A percentile compares a stretch with the other conserved stretches of the same genome.
Conservation (phyloP, 192 early-diverging fungal genomes). For the Dissophora ornata region DNA sequence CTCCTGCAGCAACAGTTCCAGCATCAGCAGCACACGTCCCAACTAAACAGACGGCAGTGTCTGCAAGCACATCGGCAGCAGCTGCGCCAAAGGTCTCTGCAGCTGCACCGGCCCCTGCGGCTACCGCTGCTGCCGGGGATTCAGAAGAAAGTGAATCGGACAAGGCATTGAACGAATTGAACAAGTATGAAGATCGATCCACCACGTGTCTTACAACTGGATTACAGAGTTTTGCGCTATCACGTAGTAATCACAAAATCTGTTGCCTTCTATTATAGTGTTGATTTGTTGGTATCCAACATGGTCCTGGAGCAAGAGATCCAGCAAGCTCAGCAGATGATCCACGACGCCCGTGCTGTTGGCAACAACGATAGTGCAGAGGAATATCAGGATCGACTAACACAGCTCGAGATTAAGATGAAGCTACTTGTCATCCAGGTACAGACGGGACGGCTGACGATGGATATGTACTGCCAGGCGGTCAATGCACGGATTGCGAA, state of each 20-base stretch:
- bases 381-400: conserved; percentile 72
- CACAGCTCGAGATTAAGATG: conserved; percentile 77
- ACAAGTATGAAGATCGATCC: conserved; percentile 54
- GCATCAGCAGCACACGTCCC: conserved; percentile 2
- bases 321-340: conserved; percentile 47
- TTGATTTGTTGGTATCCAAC: conserved; percentile 79
- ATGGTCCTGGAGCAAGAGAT: conserved; percentile 79
- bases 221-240: no score
- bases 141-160: conserved; percentile 51
- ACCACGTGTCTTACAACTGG: no score
- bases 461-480: conserved; percentile 72
- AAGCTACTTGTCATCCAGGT: conserved; percentile 78
- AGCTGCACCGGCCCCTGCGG: conserved; percentile 9
- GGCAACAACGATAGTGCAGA: conserved; percentile 63
- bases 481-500: conserved; percentile 68
- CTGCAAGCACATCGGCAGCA: conserved; percentile 10
- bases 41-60: not conserved
- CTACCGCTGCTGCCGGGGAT: not conserved
- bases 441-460: conserved; percentile 74
- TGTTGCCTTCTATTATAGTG: no score
- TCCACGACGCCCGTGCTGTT: conserved; percentile 60
- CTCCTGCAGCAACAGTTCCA: conserved; percentile 5
- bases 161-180: conserved; percentile 66
- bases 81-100: conserved; percentile 9
- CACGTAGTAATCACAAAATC: no score